phyloP scores from a whole-genome alignment of 169 alveolate species.

The Theileria parva region DNA sequence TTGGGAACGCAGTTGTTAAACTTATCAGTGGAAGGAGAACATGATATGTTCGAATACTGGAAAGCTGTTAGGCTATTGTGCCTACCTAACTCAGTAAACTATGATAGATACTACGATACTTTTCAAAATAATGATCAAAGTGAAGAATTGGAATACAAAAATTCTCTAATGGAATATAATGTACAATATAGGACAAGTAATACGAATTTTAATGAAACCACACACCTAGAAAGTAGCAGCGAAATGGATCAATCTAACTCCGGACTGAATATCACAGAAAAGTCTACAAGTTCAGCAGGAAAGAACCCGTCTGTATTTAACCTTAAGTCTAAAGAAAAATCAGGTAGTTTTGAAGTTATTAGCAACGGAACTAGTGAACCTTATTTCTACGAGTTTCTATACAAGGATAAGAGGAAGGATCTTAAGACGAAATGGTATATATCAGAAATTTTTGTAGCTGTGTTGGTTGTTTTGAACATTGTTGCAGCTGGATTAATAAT shows the following conservation, averaged over 20 bases:
- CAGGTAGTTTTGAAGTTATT: background rate
- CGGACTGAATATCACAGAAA: background rate
- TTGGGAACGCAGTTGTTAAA: conserved; percentile 65
- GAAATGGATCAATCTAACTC: background rate
- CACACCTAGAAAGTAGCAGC: background rate
- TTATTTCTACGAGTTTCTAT: background rate
- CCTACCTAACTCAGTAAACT: background rate
- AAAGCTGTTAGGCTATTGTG: conserved; percentile 35
- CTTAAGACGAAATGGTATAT: conserved; percentile 50
- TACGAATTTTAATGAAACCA: background rate
- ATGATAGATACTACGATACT: background rate
- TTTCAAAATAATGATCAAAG: background rate
- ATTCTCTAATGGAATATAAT: background rate
- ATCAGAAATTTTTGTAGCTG: conserved; percentile 51
- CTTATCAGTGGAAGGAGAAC: conserved; percentile 66
- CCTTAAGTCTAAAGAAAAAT: background rate
- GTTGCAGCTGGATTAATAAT: conserved; percentile 34
- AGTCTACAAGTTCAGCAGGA: background rate
- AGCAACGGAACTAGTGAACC: conserved; percentile 13
- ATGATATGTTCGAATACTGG: conserved; percentile 60
- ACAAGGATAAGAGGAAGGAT: background rate
- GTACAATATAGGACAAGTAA: background rate
- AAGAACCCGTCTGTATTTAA: background rate
- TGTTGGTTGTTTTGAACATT: conserved; percentile 45
- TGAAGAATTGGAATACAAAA: background rate